Percentiles rank a stretch among this genome's conserved stretches.
phyloP scores from a whole-genome alignment of 345 rosid genomes.

The Carallia pectinifolia region DNA sequence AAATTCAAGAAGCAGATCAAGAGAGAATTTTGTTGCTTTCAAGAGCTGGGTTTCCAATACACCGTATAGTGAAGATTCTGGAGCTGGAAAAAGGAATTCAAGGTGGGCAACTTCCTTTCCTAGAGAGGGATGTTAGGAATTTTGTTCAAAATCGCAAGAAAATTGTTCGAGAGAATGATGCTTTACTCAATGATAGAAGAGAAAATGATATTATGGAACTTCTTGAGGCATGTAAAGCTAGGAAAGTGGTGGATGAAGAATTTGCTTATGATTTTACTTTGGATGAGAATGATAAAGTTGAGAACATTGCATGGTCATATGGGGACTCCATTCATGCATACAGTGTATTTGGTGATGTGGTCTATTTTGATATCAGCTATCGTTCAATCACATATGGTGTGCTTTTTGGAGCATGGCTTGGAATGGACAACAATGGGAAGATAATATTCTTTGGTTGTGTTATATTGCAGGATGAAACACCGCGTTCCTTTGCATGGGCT shows the following conservation, averaged over 20 bases:
- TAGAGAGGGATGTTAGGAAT: constrained; percentile 92
- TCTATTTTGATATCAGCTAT: constrained; percentile 68
- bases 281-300: constrained; percentile 70
- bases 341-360: constrained; percentile 67
- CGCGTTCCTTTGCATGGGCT: constrained; percentile 78
- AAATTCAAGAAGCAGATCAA: constrained; percentile 84
- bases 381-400: constrained; percentile 83
- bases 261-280: constrained; percentile 64
- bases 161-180: constrained; percentile 80
- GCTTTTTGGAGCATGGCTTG: constrained; percentile 79
- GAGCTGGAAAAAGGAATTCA: constrained; percentile 88
- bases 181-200: constrained; percentile 66
- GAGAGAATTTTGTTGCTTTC: constrained; percentile 80
- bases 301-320: constrained; percentile 82
- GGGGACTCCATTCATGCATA: constrained; percentile 65
- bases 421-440: constrained; percentile 68
- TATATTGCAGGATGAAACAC: constrained; percentile 77
- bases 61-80: constrained; percentile 77
- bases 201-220: constrained; percentile 72
- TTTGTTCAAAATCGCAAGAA: constrained; percentile 82
- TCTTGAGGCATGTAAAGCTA: constrained; percentile 68
- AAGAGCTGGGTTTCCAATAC: constrained; percentile 91
- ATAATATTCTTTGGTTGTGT: constrained; percentile 70
- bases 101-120: constrained; percentile 79
- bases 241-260: constrained; percentile 57